Evolutionary conservation across 306 rosid genomes (phyloP).

Genomic region (Carpinus fangiana): DNA sequence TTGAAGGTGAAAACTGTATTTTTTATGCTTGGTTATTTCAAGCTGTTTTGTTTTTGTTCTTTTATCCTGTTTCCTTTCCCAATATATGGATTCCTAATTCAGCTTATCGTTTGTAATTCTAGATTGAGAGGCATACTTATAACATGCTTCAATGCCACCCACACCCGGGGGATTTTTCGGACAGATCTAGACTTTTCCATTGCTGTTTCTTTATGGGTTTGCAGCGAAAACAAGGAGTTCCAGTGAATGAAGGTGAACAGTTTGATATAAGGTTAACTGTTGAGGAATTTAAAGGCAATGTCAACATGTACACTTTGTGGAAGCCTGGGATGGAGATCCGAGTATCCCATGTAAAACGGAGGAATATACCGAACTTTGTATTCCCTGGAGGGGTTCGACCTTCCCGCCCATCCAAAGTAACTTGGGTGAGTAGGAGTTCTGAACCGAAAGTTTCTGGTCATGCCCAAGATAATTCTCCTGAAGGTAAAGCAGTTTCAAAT

Average conservation of each 20-base stretch:
- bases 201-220: conserved; percentile 91
- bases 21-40: not conserved
- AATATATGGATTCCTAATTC: conserved; percentile 16
- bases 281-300: conserved; percentile 69
- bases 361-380: conserved; percentile 70
- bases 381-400: conserved; percentile 82
- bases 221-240: conserved; percentile 82
- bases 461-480: conserved; percentile 49
- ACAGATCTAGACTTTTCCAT: conserved; percentile 69
- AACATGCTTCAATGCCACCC: conserved; percentile 95
- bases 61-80: conserved; percentile 14
- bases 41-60: conserved; percentile 11
- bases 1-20: conserved; percentile 60
- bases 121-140: conserved; percentile 82
- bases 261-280: conserved; percentile 83
- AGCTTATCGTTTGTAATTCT: conserved; percentile 27
- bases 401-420: conserved; percentile 47
- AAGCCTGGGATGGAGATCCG: conserved; percentile 79
- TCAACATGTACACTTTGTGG: conserved; percentile 54
- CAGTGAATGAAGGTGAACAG: conserved; percentile 63
- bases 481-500: conserved; percentile 38
- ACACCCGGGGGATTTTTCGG: conserved; percentile 88
- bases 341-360: conserved; percentile 79
- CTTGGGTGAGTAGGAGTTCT: conserved; percentile 54
- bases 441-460: conserved; percentile 59